A percentile compares a stretch with the other conserved stretches of the same genome.
Evolutionary conservation across 768 basidiomycete genomes (phyloP).

Genomic region (Pleurotus sapidus): DNA sequence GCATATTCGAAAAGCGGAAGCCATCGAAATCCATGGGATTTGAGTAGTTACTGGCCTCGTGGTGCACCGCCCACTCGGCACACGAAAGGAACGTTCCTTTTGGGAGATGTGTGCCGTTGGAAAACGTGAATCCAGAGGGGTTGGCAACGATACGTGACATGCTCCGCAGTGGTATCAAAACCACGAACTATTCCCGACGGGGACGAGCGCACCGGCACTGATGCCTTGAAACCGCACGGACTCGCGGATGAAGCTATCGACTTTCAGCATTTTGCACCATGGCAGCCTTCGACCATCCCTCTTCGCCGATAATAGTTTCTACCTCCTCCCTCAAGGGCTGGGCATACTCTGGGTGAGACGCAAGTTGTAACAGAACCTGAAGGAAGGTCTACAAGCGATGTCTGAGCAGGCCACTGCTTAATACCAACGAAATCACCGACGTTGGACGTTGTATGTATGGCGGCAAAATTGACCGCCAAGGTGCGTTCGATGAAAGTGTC

Average conservation of each 20-base stretch:
- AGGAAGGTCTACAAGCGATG: conserved; percentile 18
- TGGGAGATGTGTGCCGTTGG: conserved; percentile 22
- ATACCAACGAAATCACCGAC: conserved; percentile 16
- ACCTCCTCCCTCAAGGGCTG: conserved; percentile 30
- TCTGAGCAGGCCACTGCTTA: too few relatives aligned
- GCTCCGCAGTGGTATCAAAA: too few relatives aligned
- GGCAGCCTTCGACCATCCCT: conserved; percentile 40
- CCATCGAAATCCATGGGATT: conserved; percentile 10
- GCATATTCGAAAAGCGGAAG: conserved; percentile 17
- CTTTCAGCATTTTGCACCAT: conserved; percentile 33
- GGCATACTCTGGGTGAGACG: conserved; percentile 24
- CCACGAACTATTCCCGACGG: too few relatives aligned
- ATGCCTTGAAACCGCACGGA: conserved; percentile 28
- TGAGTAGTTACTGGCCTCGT: conserved; percentile 1
- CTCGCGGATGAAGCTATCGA: conserved; percentile 48
- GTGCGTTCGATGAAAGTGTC: conserved; percentile 22
- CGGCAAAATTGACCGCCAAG: conserved; percentile 36
- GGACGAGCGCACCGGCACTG: conserved; percentile 14
- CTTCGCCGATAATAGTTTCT: conserved; percentile 19
- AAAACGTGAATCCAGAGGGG: conserved; percentile 25
- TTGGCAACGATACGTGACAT: conserved; percentile 23
- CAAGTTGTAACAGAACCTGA: conserved; percentile 26
- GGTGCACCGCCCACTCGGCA: conserved; percentile 1
- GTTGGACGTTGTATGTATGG: conserved; percentile 38
- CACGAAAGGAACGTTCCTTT: conserved; percentile 19